Percentiles rank a stretch among this genome's conserved stretches.
phyloP scores from a whole-genome alignment of 2,329 filamentous ascomycete species.

The Pezicula rhizophila region DNA sequence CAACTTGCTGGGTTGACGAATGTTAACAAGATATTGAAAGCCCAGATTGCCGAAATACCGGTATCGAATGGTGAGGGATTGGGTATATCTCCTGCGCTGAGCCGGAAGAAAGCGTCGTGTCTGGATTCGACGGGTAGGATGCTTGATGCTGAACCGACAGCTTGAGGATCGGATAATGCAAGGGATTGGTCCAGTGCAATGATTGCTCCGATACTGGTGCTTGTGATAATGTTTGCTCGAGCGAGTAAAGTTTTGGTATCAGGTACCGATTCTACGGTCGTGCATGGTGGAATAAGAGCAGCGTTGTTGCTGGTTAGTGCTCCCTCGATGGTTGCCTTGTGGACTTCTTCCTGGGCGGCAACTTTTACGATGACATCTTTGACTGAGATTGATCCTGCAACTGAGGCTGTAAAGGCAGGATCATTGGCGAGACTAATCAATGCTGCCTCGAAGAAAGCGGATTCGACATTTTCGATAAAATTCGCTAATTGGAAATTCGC shows the following conservation, averaged over 20 bases:
- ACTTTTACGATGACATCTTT: conserved; percentile 4
- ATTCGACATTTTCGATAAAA: conserved; percentile 6
- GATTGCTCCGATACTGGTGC: conserved; percentile 5
- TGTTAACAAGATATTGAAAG: conserved; percentile 4
- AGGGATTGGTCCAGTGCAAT: not conserved
- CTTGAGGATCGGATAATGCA: conserved; percentile 1
- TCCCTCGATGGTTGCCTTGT: conserved; percentile 5
- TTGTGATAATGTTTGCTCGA: conserved; percentile 5
- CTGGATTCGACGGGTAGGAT: conserved; percentile 2
- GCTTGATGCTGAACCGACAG: not conserved
- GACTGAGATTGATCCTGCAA: conserved; percentile 2
- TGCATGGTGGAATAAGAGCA: conserved; percentile 2
- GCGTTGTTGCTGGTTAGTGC: not conserved
- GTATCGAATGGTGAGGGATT: conserved; percentile 6
- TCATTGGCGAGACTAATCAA: conserved; percentile 2
- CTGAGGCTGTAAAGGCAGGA: not conserved
- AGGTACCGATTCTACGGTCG: not conserved
- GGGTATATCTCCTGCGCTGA: conserved; percentile 3
- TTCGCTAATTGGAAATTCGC: conserved; percentile 3
- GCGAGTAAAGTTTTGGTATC: conserved; percentile 4
- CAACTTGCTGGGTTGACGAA: conserved; percentile 4
- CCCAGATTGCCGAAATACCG: not conserved
- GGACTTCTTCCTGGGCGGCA: conserved; percentile 7
- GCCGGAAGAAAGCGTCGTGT: conserved; percentile 8
- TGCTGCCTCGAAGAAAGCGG: conserved; percentile 3